Percentiles rank a stretch among this genome's conserved stretches.
Conservation (phyloP, 169 alveolate species). For the Eimeria sp. region DNA sequence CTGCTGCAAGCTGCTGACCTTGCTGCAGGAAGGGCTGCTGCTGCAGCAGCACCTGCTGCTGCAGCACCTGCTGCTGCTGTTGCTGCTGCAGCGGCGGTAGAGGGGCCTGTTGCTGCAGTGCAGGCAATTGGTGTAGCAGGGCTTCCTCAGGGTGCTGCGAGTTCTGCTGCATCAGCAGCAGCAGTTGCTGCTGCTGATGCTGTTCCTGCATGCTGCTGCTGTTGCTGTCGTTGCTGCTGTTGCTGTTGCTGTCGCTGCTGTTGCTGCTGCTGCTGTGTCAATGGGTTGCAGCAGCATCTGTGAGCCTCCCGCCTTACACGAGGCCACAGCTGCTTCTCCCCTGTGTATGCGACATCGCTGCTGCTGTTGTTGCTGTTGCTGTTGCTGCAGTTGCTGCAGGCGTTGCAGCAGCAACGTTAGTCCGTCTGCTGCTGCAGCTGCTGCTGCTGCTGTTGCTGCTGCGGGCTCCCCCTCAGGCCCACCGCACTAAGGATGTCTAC, state of each 20-base stretch:
- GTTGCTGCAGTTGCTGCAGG: slow-evolving; percentile 21
- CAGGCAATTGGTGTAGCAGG: neutral
- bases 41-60: slow-evolving; percentile 45
- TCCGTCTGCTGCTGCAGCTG: neutral
- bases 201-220: slow-evolving; percentile 5
- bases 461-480: neutral
- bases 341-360: neutral
- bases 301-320: neutral
- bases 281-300: slow-evolving; percentile 4
- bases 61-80: slow-evolving; percentile 38
- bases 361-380: slow-evolving; percentile 29
- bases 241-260: neutral
- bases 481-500: neutral
- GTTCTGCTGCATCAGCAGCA: slow-evolving; percentile 27
- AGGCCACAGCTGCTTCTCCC: neutral
- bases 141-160: slow-evolving; percentile 1
- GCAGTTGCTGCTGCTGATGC: slow-evolving; percentile 9
- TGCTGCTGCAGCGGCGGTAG: slow-evolving; percentile 19
- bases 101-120: neutral
- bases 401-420: neutral
- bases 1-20: neutral
- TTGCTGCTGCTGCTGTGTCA: neutral
- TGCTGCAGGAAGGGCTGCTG: slow-evolving; percentile 27
- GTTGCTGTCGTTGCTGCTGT: neutral
- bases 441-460: slow-evolving; percentile 4